Conservation (phyloP, 2,329 filamentous ascomycete genomes). For the Venturia oleaginea region DNA sequence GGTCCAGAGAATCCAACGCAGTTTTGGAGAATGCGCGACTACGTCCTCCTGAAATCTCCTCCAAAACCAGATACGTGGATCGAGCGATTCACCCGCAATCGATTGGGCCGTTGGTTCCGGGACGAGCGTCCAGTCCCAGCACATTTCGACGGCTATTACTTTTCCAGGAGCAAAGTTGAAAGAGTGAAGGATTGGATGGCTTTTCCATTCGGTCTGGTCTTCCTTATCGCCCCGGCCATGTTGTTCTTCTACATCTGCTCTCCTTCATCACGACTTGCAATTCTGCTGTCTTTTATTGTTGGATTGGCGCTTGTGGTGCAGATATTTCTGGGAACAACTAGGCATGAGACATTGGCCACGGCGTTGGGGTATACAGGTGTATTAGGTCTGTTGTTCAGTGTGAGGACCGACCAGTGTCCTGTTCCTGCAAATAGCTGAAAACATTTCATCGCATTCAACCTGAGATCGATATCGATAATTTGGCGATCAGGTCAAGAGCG, state of each 20-base stretch:
- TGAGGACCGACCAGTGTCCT: not conserved
- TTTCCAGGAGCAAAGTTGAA: not conserved
- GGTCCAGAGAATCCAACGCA: not conserved
- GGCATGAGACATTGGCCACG: not conserved
- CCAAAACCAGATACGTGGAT: not conserved
- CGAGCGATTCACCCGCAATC: not conserved
- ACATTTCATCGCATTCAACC: no score
- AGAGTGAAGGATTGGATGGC: slow-evolving; percentile 2
- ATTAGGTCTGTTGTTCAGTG: not conserved
- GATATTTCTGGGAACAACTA: not conserved
- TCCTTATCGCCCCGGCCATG: not conserved
- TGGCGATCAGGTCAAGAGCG: no score
- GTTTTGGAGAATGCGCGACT: not conserved
- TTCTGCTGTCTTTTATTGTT: not conserved
- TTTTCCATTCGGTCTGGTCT: not conserved
- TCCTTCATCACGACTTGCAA: not conserved
- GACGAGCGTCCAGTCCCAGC: not conserved
- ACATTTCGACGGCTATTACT: not conserved
- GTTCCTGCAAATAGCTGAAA: not conserved
- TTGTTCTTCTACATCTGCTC: not conserved
- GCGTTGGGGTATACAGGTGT: slow-evolving; percentile 4
- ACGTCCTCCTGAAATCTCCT: not conserved
- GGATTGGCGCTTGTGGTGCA: not conserved
- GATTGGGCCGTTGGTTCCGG: not conserved
- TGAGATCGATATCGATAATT: no score